These are phyloP conservation scores for Suhomyces taliae DNA, from an alignment of 1,139 yeast species.

Conservation along the genomic window DNA sequence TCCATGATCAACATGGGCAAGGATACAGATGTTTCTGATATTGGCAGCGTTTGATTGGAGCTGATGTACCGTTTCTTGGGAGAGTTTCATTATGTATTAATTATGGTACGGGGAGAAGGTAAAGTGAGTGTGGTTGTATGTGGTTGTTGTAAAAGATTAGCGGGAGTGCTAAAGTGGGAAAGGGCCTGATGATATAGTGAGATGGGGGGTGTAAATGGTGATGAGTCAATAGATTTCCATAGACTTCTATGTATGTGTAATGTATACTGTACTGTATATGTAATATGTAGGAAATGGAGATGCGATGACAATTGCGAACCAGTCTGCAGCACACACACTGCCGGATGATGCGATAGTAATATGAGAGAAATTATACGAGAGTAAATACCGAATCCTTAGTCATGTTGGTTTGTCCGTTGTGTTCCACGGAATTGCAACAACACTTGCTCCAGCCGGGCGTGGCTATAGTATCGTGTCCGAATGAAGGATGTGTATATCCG, in stretches of 20 bases:
- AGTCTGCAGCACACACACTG: too few relatives aligned
- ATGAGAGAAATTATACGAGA: too few relatives aligned
- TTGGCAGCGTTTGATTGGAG: slow-evolving; percentile 69
- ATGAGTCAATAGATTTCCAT: too few relatives aligned
- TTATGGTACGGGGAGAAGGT: background rate
- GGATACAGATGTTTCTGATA: slow-evolving; percentile 86
- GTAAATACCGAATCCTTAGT: too few relatives aligned
- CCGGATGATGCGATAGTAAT: too few relatives aligned
- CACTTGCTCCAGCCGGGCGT: slow-evolving; percentile 29
- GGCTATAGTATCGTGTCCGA: slow-evolving; percentile 30
- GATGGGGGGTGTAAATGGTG: too few relatives aligned
- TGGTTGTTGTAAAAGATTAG: background rate
- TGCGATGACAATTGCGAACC: too few relatives aligned
- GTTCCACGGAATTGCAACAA: slow-evolving; percentile 24
- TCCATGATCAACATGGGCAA: slow-evolving; percentile 99
- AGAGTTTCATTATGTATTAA: slow-evolving; percentile 41
- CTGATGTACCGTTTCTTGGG: slow-evolving; percentile 62
- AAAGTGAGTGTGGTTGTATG: background rate
- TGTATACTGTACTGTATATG: too few relatives aligned
- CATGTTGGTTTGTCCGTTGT: slow-evolving; percentile 26
- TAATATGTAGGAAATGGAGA: too few relatives aligned
- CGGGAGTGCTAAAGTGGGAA: too few relatives aligned
- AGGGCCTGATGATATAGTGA: too few relatives aligned
- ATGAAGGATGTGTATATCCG: slow-evolving; percentile 31
- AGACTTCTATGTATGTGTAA: too few relatives aligned